These are phyloP conservation scores for Candida golubevii DNA, from an alignment of 805 yeast species.

Conservation along the genomic window DNA sequence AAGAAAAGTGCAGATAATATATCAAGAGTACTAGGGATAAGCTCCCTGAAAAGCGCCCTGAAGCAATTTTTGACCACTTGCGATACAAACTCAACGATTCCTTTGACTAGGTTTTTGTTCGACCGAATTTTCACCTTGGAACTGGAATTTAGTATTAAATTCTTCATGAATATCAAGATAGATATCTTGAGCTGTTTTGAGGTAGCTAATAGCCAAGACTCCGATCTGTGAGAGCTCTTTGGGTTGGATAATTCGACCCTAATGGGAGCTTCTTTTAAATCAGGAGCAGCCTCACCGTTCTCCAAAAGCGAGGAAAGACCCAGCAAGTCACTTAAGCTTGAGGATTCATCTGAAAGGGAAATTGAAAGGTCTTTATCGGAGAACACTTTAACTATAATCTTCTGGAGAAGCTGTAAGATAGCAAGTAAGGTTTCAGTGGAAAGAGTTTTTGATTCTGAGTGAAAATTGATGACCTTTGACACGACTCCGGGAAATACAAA, in stretches of 20 bases:
- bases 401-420: slow-evolving; percentile 21
- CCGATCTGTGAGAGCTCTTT: slow-evolving; percentile 10
- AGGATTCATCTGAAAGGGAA: slow-evolving; percentile 1
- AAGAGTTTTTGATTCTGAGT: slow-evolving; percentile 18
- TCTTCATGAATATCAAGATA: slow-evolving; percentile 28
- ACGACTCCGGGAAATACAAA: slow-evolving; percentile 39
- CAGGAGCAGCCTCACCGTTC: not conserved
- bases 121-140: slow-evolving; percentile 18
- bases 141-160: slow-evolving; percentile 20
- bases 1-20: slow-evolving; percentile 22
- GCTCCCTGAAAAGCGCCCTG: slow-evolving; percentile 28
- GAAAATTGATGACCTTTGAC: slow-evolving; percentile 30
- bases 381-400: slow-evolving; percentile 27
- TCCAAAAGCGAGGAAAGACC: slow-evolving; percentile 4
- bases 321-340: not conserved
- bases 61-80: slow-evolving; percentile 25
- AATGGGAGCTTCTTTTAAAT: not conserved
- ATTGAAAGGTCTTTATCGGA: slow-evolving; percentile 21
- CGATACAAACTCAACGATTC: slow-evolving; percentile 22
- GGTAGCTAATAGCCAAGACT: slow-evolving; percentile 37
- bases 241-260: not conserved
- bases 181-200: slow-evolving; percentile 35
- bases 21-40: slow-evolving; percentile 30
- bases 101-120: slow-evolving; percentile 21
- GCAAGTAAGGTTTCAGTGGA: slow-evolving; percentile 21